Percentiles rank a stretch among this genome's conserved stretches.
Evolutionary conservation across 768 basidiomycete genomes (phyloP).

Genomic region (Lactifluus rugatus): DNA sequence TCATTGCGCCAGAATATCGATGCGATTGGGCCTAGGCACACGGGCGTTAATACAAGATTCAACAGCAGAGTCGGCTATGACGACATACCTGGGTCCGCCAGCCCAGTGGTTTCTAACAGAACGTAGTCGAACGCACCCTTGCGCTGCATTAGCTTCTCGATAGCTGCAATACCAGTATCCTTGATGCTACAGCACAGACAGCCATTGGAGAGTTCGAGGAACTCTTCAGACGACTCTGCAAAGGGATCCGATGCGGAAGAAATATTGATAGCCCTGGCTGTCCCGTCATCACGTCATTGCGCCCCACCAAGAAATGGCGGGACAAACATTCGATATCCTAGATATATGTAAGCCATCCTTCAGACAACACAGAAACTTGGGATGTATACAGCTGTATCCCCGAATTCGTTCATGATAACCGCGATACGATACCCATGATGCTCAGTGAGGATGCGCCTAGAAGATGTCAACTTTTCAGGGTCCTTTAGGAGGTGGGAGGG

Average conservation of each 20-base stretch:
- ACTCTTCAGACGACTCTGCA: slow-evolving; percentile 64
- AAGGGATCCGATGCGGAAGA: slow-evolving; percentile 54
- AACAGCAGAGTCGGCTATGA: neutral
- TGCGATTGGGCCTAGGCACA: slow-evolving; percentile 62
- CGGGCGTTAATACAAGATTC: neutral
- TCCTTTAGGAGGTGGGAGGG: too few relatives aligned
- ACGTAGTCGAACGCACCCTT: slow-evolving; percentile 93
- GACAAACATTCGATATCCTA: slow-evolving; percentile 85
- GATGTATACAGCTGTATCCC: slow-evolving; percentile 72
- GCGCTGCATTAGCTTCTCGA: slow-evolving; percentile 81
- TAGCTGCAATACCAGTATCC: slow-evolving; percentile 85
- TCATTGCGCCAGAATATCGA: slow-evolving; percentile 84
- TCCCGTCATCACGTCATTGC: neutral
- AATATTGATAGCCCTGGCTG: slow-evolving; percentile 83
- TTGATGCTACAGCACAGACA: slow-evolving; percentile 99
- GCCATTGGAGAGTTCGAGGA: slow-evolving; percentile 90
- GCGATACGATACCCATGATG: slow-evolving; percentile 93
- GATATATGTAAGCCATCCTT: slow-evolving; percentile 19
- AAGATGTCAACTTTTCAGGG: neutral
- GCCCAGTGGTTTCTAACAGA: slow-evolving; percentile 87
- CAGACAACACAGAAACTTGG: neutral
- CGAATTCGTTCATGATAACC: slow-evolving; percentile 98
- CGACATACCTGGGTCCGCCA: slow-evolving; percentile 81
- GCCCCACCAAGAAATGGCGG: neutral
- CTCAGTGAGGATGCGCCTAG: slow-evolving; percentile 81